These are phyloP conservation scores for Ganoderma boninense DNA, from an alignment of 1,284 basidiomycete genomes.

Conservation along the genomic window DNA sequence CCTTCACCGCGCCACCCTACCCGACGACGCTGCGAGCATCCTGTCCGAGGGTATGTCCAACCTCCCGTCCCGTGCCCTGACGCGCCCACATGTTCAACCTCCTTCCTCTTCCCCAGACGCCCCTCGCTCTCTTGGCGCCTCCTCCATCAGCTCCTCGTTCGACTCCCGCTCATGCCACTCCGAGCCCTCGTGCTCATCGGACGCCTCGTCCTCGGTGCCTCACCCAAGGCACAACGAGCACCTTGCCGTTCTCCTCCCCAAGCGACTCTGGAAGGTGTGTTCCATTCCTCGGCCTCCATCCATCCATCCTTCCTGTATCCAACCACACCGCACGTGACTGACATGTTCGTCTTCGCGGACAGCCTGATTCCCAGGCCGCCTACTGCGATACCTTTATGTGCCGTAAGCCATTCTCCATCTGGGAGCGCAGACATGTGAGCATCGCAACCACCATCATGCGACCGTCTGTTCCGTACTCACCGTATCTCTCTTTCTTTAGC, in stretches of 20 bases:
- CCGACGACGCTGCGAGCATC: slow-evolving; percentile 37
- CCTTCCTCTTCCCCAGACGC: slow-evolving; percentile 23
- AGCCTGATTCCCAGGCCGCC: slow-evolving; percentile 69
- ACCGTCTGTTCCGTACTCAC: slow-evolving; percentile 33
- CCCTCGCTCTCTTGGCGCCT: slow-evolving; percentile 30
- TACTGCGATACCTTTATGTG: slow-evolving; percentile 79
- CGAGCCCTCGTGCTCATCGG: slow-evolving; percentile 29
- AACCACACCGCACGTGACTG: slow-evolving; percentile 36
- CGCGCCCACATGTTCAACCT: slow-evolving; percentile 22
- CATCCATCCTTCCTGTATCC: slow-evolving; percentile 1
- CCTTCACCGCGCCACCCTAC: slow-evolving; percentile 29
- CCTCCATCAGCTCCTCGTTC: slow-evolving; percentile 34
- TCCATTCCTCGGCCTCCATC: slow-evolving; percentile 8
- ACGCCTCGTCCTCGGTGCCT: slow-evolving; percentile 21
- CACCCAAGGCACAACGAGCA: slow-evolving; percentile 61
- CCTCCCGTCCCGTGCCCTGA: background rate
- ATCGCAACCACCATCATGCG: slow-evolving; percentile 23
- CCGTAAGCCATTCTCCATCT: slow-evolving; percentile 65
- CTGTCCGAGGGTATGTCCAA: slow-evolving; percentile 40
- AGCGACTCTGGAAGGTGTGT: slow-evolving; percentile 75
- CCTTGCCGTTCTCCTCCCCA: slow-evolving; percentile 76
- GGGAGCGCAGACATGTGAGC: slow-evolving; percentile 77
- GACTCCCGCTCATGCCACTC: slow-evolving; percentile 37
- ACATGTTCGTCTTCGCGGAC: slow-evolving; percentile 30
- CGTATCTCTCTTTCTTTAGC: slow-evolving; percentile 50